These are phyloP conservation scores for Apiotrichum domesticum DNA, from an alignment of 1,284 basidiomycete species.

Conservation along the genomic window DNA sequence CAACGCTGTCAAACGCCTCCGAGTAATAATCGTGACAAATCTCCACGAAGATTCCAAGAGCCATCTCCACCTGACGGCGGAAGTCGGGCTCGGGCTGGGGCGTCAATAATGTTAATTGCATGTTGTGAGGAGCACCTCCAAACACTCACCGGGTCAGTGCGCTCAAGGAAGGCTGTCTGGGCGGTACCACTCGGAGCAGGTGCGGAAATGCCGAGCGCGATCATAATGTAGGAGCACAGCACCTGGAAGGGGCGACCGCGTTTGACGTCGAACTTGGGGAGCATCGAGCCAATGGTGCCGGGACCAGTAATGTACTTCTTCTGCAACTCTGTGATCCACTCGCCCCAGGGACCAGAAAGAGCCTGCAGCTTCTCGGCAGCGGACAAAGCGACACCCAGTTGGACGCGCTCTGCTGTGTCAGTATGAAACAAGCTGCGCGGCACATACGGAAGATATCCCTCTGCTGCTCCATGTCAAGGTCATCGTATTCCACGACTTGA, in stretches of 20 bases:
- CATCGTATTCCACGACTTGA: conserved; percentile 30
- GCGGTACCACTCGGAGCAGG: neutral
- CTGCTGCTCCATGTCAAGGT: conserved; percentile 30
- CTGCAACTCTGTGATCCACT: conserved; percentile 27
- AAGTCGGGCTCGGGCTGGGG: conserved; percentile 26
- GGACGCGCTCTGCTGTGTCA: conserved; percentile 36
- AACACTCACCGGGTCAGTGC: conserved; percentile 15
- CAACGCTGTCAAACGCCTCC: conserved; percentile 24
- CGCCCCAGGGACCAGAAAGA: conserved; percentile 29
- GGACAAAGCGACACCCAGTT: conserved; percentile 40
- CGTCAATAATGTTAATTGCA: neutral
- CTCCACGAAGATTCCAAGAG: conserved; percentile 29
- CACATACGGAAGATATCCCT: conserved; percentile 46
- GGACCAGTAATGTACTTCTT: conserved; percentile 28
- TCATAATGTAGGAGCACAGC: conserved; percentile 20
- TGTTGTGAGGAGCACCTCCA: neutral
- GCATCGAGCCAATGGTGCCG: conserved; percentile 12
- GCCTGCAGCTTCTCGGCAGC: conserved; percentile 43
- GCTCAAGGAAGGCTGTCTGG: conserved; percentile 18
- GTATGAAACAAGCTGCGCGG: neutral
- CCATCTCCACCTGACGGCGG: conserved; percentile 24
- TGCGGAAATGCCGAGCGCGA: conserved; percentile 11
- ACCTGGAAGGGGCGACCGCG: conserved; percentile 32
- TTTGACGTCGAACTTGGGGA: conserved; percentile 19
- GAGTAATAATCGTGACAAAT: conserved; percentile 26